Evolutionary conservation across 2,329 filamentous ascomycete genomes (phyloP), one percentile per base, ranked within the genome.

Genomic region (Colletotrichum tropicale): DNA sequence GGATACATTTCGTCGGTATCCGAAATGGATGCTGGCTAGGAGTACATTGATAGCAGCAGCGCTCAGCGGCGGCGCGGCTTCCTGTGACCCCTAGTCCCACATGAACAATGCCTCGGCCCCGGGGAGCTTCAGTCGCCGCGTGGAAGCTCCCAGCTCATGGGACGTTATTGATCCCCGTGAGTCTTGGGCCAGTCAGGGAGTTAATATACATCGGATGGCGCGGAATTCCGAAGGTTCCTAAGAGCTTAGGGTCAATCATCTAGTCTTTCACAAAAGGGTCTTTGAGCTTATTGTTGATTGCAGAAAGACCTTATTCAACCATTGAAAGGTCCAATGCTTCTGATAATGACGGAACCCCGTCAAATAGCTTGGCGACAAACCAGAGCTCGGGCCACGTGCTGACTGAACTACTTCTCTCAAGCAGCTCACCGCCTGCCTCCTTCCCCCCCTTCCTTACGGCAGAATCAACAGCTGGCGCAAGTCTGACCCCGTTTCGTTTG

Each of bases 381-480:
- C 30, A 9, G 9, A 75, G 72, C 68, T 62, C 24, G 32, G 38
- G 43, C 61, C 69, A 67, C 38, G 15, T 64, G 73, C 73, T 75
- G 36, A 72, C 72, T 72, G 16, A 72, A 24, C 21, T 10, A 5
- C 8, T 21, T 15, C 8, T 8, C 13, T 6, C 9, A 5, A 18
- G 7, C 2, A 26, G 13, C 32, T 28, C 21, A 75, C 72, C 72
- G 72, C 73, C 69, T 72, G 9, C 73, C 34, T 6, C 8, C 10
- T 48, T 12, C 7, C 7, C 26, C 9, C 26, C 10, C n/a, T n/a
- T 8, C 32, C 9, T 6, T 15, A 8, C 6, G 72, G 72, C 72
- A 75, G 69, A 67, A 72, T 72, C 16, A n/a, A 7, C n/a, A 75
- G 55, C 73, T 75, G 69, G 60, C 62, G 69, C 62, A 71, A 66